Base-by-base conservation (phyloP, 2,329 filamentous ascomycete genomes). In the Venturiaceae sp. region DNA sequence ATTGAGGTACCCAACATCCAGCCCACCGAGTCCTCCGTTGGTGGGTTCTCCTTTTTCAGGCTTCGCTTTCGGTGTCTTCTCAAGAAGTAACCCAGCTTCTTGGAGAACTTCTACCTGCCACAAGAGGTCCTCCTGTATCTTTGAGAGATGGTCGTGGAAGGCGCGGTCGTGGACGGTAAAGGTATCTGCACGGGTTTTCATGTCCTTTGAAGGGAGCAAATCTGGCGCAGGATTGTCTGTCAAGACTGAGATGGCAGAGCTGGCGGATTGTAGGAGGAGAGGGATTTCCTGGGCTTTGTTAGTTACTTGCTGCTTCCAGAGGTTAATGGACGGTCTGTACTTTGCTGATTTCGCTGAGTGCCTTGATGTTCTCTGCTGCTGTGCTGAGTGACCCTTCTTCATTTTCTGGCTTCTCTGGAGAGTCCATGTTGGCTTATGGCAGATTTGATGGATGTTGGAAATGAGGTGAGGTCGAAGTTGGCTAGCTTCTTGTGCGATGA, bases 1-100 rank as follows among this genome's bases (percentile, higher is more conserved):
- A 69, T 96, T 97, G 65, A 97, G 73, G 83, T 88, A 92, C 33
- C 92, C 92, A 14, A 95, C 86, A 68, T 96, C 92, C 57, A 96
- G 13, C 75, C 73, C 69, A 7, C 77, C 77, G 47, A 79, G 63
- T 7, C 77, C 77, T 13, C 73, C 74, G 63, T 78, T 78, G 56
- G 68, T 75, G 11, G 72, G 66, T 28, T 57, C 6, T 60, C 54
- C 14, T 61, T 62, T 41, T 64, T 55, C 60, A 55, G 41, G 21
- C 46, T 61, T 55, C 39, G 57, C 47, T 55, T 60, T 58, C 60
- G 56, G 63, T 34, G 57, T 52, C 58, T 55, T 60, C 58, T 57
- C 59, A 14, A 3, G 77, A 64, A 95, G 83, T 62, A 95, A 88
- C 41, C 83, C 83, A 0, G 87, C 88, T 71, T 95, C 90, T 70